phyloP scores from a whole-genome alignment of 768 basidiomycete species.

The Phylloporus arenicola region DNA sequence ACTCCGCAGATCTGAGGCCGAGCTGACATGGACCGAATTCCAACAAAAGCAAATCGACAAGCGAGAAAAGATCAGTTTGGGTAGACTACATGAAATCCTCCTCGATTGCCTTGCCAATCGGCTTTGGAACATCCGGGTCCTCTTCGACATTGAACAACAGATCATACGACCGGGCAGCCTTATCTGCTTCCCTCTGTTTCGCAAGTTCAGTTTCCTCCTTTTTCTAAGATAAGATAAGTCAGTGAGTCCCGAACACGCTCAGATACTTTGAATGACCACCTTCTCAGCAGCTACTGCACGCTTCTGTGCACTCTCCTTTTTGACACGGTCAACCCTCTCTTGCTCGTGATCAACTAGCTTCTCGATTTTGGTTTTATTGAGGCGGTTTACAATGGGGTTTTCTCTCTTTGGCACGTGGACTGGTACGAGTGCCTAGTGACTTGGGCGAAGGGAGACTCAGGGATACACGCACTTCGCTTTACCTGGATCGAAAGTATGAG shows the following conservation, averaged over 20 bases:
- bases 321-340: constrained; percentile 77
- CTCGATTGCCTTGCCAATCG: constrained; percentile 71
- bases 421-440: constrained; percentile 23
- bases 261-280: constrained; percentile 35
- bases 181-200: constrained; percentile 75
- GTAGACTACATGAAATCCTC: constrained; percentile 79
- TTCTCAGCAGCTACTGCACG: constrained; percentile 60
- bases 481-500: constrained; percentile 44
- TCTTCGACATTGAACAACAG: constrained; percentile 63
- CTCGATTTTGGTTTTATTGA: constrained; percentile 91
- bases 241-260: neutral
- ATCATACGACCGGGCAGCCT: constrained; percentile 85
- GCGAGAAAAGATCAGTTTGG: neutral
- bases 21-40: no score
- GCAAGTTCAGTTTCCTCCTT: constrained; percentile 75
- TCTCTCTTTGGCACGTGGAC: constrained; percentile 78
- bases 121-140: constrained; percentile 46
- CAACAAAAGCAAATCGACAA: neutral
- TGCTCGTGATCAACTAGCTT: constrained; percentile 85
- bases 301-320: constrained; percentile 62
- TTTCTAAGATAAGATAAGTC: constrained; percentile 42
- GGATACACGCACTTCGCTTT: constrained; percentile 55
- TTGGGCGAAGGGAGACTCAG: neutral
- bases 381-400: constrained; percentile 84
- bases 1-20: no score